A percentile compares a stretch with the other conserved stretches of the same genome.
Conservation (phyloP, 2,329 filamentous ascomycete genomes). For the Epicoccum sorghinum region DNA sequence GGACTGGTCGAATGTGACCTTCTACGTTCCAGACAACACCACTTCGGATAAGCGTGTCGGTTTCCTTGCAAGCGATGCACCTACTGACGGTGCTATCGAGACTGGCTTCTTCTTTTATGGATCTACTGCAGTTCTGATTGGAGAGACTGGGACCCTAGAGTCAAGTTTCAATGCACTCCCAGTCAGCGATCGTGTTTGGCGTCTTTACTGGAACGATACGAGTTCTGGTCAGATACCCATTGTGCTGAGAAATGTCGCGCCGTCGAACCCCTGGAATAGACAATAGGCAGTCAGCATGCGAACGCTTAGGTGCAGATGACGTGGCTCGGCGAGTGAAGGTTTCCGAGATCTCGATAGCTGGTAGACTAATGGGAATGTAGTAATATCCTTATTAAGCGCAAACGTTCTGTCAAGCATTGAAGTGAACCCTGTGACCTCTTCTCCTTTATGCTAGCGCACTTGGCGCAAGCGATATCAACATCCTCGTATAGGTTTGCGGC, state of each 20-base stretch:
- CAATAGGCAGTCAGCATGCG: background rate
- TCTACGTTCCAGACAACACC: slow-evolving; percentile 21
- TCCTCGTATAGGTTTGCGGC: background rate
- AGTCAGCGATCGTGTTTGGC: slow-evolving; percentile 16
- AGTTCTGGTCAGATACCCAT: slow-evolving; percentile 25
- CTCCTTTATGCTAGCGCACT: too few relatives aligned
- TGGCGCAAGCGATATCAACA: too few relatives aligned
- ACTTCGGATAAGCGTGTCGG: slow-evolving; percentile 21
- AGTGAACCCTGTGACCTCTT: too few relatives aligned
- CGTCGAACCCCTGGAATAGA: slow-evolving; percentile 19
- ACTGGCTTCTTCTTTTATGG: slow-evolving; percentile 30
- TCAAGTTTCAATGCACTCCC: slow-evolving; percentile 20
- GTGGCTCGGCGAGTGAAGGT: too few relatives aligned
- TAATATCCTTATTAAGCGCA: too few relatives aligned
- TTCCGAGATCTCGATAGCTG: background rate
- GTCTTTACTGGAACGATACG: slow-evolving; percentile 34
- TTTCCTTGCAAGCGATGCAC: slow-evolving; percentile 16
- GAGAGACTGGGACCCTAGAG: slow-evolving; percentile 19
- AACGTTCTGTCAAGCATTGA: too few relatives aligned
- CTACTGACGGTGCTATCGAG: slow-evolving; percentile 11
- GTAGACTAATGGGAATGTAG: too few relatives aligned
- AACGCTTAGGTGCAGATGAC: background rate
- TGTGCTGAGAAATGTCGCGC: slow-evolving; percentile 24
- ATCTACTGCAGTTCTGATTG: slow-evolving; percentile 20
- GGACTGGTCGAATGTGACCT: slow-evolving; percentile 24